Conservation (phyloP, 257 asterid species). For the Schizonepeta tenuifolia region DNA sequence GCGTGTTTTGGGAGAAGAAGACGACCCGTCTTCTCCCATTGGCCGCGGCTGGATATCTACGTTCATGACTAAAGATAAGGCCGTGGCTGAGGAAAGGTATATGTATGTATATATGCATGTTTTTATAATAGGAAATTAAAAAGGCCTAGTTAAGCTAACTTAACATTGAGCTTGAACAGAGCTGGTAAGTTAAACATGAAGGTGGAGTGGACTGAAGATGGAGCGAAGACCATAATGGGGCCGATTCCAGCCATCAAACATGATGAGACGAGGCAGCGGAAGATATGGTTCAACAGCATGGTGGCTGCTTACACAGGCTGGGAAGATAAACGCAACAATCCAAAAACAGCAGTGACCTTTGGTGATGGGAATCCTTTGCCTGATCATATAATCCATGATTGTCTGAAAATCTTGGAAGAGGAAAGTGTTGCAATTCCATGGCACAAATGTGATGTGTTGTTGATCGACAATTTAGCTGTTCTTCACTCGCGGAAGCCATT, state of each 20-base stretch:
- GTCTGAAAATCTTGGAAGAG: constrained; percentile 67
- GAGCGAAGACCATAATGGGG: constrained; percentile 75
- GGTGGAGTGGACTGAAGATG: constrained; percentile 78
- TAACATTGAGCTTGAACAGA: constrained; percentile 39
- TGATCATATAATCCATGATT: constrained; percentile 56
- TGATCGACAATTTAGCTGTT: constrained; percentile 83
- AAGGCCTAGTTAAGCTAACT: neutral
- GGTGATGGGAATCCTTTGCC: constrained; percentile 81
- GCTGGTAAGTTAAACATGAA: constrained; percentile 82
- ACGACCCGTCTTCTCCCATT: constrained; percentile 83
- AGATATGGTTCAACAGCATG: constrained; percentile 91
- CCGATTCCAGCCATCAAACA: constrained; percentile 79
- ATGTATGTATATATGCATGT: no score
- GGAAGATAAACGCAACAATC: constrained; percentile 76
- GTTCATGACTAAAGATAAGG: constrained; percentile 69
- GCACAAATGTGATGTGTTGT: constrained; percentile 71
- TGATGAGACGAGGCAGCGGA: constrained; percentile 59
- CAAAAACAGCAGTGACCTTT: constrained; percentile 77
- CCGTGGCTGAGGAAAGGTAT: constrained; percentile 84
- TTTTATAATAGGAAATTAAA: no score
- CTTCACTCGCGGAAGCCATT: constrained; percentile 82
- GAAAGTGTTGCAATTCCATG: constrained; percentile 83
- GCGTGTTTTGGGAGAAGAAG: constrained; percentile 77
- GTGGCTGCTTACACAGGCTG: constrained; percentile 91
- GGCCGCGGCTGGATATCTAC: constrained; percentile 97